Evolutionary conservation across 495 filamentous ascomycete genomes (phyloP), one percentile per base, ranked within the genome.

Genomic region (Penicillium subrubescens): DNA sequence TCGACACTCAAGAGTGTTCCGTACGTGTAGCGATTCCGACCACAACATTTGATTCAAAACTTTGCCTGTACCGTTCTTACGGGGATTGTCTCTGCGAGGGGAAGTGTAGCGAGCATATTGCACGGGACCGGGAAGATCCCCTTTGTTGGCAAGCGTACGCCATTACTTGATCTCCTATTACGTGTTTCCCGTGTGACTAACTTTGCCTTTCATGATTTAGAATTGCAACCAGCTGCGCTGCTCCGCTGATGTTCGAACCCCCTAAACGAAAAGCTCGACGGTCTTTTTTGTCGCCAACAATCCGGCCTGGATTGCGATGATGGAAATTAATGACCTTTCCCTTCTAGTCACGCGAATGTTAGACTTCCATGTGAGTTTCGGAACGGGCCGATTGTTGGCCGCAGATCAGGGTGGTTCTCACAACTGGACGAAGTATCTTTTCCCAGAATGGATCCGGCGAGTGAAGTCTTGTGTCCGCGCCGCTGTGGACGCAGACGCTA

Each of bases 31-130:
- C 33, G 14, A 57, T 57, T 29, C 25, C 55, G 23, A 29, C 55
- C 31, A 35, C 55, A 57, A 57, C 55, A 12, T 41, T 35, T 14
- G 55, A 57, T 21, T 17, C 33, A 7, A 12, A 25, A 39, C 55
- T 57, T 17, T 57, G 17, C 55, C 33, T 57, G 14, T 57, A 37
- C 55, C 55, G 55, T 41, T 57, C 55, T 21, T 57, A 57, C n/a
- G 55, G 33, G 15, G 55, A 57, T 35, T 19, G 25, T 19, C 31
- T 39, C 15, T 37, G 17, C 55, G 23, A 39, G 11, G 55, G 7
- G 21, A 23, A 57, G 31, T 23, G 19, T 21, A 37, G 35, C 15
- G 21, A 57, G 8, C 11, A 41, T 37, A 37, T 11, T 15, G 15
- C 19, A 44, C 41, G 5, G 19, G 41, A 15, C 41, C 15, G 19